Percentiles rank a stretch among this genome's conserved stretches.
phyloP scores from a whole-genome alignment of 768 basidiomycete species.

The Lentinula raphanica region DNA sequence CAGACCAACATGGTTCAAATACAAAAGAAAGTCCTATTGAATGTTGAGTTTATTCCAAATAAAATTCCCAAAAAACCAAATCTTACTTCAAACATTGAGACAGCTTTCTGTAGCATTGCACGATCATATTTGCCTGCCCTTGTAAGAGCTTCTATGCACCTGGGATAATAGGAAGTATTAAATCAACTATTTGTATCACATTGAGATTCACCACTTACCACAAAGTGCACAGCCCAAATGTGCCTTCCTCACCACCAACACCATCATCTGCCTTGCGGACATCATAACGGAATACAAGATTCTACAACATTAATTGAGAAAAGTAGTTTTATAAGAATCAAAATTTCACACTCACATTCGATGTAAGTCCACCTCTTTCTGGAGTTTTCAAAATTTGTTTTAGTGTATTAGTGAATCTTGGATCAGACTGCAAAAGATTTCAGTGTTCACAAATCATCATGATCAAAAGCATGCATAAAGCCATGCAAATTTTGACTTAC shows the following conservation, averaged over 20 bases:
- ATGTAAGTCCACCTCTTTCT: constrained; percentile 86
- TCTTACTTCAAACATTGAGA: constrained; percentile 89
- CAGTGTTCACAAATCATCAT: background rate
- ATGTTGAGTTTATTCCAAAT: no score
- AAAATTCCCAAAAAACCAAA: no score
- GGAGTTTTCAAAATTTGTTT: constrained; percentile 80
- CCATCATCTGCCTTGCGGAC: constrained; percentile 83
- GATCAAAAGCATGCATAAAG: background rate
- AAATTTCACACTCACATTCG: constrained; percentile 51
- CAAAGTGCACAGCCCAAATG: constrained; percentile 84
- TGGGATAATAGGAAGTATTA: constrained; percentile 16
- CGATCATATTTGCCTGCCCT: constrained; percentile 79
- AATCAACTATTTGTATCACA: background rate
- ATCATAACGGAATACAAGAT: constrained; percentile 88
- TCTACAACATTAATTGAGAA: constrained; percentile 34
- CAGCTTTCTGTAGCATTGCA: constrained; percentile 57
- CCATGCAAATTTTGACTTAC: constrained; percentile 36
- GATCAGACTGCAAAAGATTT: constrained; percentile 56
- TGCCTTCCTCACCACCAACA: constrained; percentile 94
- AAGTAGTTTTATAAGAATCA: background rate
- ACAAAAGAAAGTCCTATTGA: constrained; percentile 66
- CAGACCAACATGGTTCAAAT: constrained; percentile 82
- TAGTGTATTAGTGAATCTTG: constrained; percentile 82
- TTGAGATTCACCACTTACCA: constrained; percentile 42
- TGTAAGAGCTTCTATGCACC: constrained; percentile 86